These are phyloP conservation scores for Taphrina deformans DNA, from an alignment of 1,139 yeast genomes.

Conservation along the genomic window DNA sequence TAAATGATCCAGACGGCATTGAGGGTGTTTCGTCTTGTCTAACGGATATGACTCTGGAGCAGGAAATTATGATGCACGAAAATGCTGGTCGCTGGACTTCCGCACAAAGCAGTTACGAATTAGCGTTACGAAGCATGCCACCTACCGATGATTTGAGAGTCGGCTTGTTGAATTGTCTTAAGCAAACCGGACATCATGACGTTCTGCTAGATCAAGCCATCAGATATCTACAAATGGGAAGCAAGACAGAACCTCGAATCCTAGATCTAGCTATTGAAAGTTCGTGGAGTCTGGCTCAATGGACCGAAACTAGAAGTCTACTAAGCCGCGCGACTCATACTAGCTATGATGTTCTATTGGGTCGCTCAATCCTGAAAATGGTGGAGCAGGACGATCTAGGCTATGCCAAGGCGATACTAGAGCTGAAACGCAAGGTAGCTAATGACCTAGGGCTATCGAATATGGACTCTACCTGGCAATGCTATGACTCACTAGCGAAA, in stretches of 20 bases:
- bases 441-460: constrained; percentile 60
- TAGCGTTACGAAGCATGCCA: constrained; percentile 53
- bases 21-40: constrained; percentile 81
- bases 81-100: constrained; percentile 84
- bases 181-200: constrained; percentile 60
- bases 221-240: not conserved
- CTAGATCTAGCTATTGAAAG: constrained; percentile 64
- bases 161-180: constrained; percentile 56
- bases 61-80: constrained; percentile 75
- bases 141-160: constrained; percentile 47
- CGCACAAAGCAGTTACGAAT: constrained; percentile 83
- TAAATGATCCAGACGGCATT: constrained; percentile 86
- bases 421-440: constrained; percentile 61
- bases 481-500: constrained; percentile 58
- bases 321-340: constrained; percentile 46
- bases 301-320: constrained; percentile 61
- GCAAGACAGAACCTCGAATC: not conserved
- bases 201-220: constrained; percentile 41
- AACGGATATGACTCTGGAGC: constrained; percentile 56
- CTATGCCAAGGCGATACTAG: constrained; percentile 51
- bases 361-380: constrained; percentile 58
- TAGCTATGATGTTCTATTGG: constrained; percentile 64
- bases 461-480: constrained; percentile 63
- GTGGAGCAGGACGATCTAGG: constrained; percentile 44
- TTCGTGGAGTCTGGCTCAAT: constrained; percentile 64